Evolutionary conservation across 768 basidiomycete genomes (phyloP), one percentile per base, ranked within the genome.

Genomic region (Boletus fagicola): DNA sequence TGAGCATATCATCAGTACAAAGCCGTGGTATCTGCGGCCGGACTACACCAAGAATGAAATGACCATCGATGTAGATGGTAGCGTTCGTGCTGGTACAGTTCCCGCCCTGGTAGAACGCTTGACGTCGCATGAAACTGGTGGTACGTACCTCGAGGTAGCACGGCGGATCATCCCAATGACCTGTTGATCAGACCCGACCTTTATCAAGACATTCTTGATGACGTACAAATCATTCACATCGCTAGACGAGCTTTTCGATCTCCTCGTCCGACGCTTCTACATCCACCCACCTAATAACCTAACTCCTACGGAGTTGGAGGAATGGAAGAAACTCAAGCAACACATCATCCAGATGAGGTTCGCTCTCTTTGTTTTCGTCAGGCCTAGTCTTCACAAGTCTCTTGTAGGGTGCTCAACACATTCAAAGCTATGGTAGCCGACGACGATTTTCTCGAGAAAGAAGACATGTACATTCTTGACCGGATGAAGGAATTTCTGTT

Each of bases 221-320:
- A 97, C 96, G 1, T 97, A 92, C 79, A 92, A 94, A 67, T 94
- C 93, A 1, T 98, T 98, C 72, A 92, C 91, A 16, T 87, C 86
- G 6, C 77, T 90, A 45, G 83, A 90, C 54, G 87, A 93, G 48
- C 76, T 98, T 10, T 87, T 96, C 53, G 86, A 93, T 56, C 78
- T 89, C 18, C 84, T 98, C 20, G 81, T 90, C 8, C 78, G 82
- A 44, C 85, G 96, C 18, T 98, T 94, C 74, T 79, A 81, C 64
- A 87, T 94, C 28, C 78, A 83, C 49, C 80, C 90, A 24, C 96
- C 94, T 0, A 78, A 81, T 6, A 85, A 81, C 7, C 67, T 98
- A 38, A 79, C 75, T 10, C 72, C 77, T 0, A 64, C 76, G 6
- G 88, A 99, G 70, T 70, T 78, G 38, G 81, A 84, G 47, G 85